Base-by-base conservation (phyloP, 2,329 filamentous ascomycete genomes). In the Lizonia empirigonia region DNA sequence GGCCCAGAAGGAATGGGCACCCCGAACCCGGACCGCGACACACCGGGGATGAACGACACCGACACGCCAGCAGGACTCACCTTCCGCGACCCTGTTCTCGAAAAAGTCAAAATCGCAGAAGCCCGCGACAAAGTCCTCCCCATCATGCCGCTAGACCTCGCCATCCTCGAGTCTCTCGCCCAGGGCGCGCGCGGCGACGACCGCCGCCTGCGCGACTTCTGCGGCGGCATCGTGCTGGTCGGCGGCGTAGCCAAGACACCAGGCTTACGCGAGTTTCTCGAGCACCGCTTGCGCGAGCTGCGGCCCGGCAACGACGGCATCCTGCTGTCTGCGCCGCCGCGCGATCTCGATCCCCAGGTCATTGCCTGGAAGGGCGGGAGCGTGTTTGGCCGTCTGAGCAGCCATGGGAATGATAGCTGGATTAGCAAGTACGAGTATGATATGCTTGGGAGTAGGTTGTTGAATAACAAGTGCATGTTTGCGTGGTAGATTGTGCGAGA, bases 311-410 rank as follows among this genome's bases (percentile, higher is more conserved):
- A 78, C 5, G 85, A 94, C 81, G 81, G 86, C 59, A 84, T 88
- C 48, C 78, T 87, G 55, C 84, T 88, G 19, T 84, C 83, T 1
- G 79, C 82, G 16, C 85, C 85, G n/a, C 94, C 94, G 0, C 82
- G 93, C 64, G 94, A 99, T 64, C 88, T 99, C 78, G 94, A 99
- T 74, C 91, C 94, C 53, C 91, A 97, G 75, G 92, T 97, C n/a
- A 89, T 97, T 44, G 87, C 88, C 7, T 99, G 94, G 94, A 99
- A 99, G 81, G 94, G 94, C 4, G 94, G 90, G 0, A 96, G 91
- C 70, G 92, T 99, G 13, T 99, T 97, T 78, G 92, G 91, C 2
- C 91, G 96, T 76, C 77, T 97, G 62, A 84, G 86, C 53, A 79
- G 78, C 36, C 92, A 91, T 54, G 73, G 73, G 13, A 97, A 97